phyloP scores from a whole-genome alignment of 768 basidiomycete species.

The Serendipita sp. region DNA sequence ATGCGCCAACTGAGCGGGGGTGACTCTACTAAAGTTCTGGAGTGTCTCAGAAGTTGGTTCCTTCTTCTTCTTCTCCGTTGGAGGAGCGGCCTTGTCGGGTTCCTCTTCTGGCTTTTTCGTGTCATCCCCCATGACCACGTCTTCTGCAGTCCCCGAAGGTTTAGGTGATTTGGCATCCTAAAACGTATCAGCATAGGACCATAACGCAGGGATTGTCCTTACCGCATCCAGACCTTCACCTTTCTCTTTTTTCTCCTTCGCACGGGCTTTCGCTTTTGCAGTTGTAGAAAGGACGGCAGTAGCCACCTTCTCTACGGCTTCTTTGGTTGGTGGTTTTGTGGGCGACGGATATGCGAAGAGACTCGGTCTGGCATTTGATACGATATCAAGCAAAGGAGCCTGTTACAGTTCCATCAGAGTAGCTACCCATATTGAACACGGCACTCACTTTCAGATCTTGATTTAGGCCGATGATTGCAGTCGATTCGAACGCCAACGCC shows the following conservation, averaged over 20 bases:
- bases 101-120: slow-evolving; percentile 64
- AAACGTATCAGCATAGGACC: not conserved
- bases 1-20: slow-evolving; percentile 71
- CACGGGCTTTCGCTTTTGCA: slow-evolving; percentile 88
- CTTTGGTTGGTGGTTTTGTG: slow-evolving; percentile 81
- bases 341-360: slow-evolving; percentile 82
- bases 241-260: slow-evolving; percentile 60
- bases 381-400: slow-evolving; percentile 87
- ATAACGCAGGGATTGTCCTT: slow-evolving; percentile 16
- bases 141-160: slow-evolving; percentile 34
- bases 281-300: slow-evolving; percentile 94
- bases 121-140: slow-evolving; percentile 36
- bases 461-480: slow-evolving; percentile 83
- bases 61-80: slow-evolving; percentile 36
- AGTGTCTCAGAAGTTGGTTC: slow-evolving; percentile 66
- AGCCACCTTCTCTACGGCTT: slow-evolving; percentile 78
- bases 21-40: slow-evolving; percentile 82
- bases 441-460: slow-evolving; percentile 58
- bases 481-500: slow-evolving; percentile 85
- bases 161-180: slow-evolving; percentile 34
- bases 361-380: slow-evolving; percentile 79
- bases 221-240: slow-evolving; percentile 72
- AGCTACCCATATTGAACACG: not conserved
- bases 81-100: slow-evolving; percentile 17
- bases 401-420: slow-evolving; percentile 15